Base-by-base conservation (phyloP, 2,329 filamentous ascomycete genomes). In the Colletotrichum aenigma region DNA sequence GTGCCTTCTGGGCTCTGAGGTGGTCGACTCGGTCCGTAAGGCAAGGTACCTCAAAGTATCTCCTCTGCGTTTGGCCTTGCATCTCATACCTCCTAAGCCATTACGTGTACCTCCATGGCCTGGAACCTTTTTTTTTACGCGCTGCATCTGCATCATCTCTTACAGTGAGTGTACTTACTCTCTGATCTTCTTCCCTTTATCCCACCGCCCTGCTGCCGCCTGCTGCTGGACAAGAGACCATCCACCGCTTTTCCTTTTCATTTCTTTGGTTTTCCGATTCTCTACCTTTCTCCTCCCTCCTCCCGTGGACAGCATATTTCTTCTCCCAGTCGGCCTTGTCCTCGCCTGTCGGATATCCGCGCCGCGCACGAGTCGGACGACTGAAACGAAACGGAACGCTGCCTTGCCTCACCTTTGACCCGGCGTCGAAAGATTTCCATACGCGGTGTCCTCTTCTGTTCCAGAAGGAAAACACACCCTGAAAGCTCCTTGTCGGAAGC, bases 311-410 rank as follows among this genome's bases (percentile, higher is more conserved):
- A 7, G 16, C 38, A 65, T 16, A 43, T 32, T 28, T 66, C 52
- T 66, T 34, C 38, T n/a, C 38, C 38, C 38, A n/a, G 38, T 48
- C 48, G 21, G 32, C 66, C 56, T 70, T 56, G 16, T 18, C 38
- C 15, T 30, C 16, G 12, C 32, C 26, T 55, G 30, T 58, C 71
- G 60, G 48, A 56, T 58, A 68, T 68, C 21, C 66, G n/a, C 48
- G 30, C 48, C 66, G 43, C 30, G 48, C 66, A 70, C 34, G 67
- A 36, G 65, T 67, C 65, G 65, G 65, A 48, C 62, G 36, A 62
- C 67, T 70, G 67, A 70, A 70, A 70, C 67, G 67, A 62, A 32
- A 61, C 67, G 55, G 56, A 52, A 48, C 55, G 67, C 34, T 70
- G 38, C 38, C 38, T 48, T 48, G 38, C 55, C 24, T 70, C 56